Base-by-base conservation (phyloP, 2,329 filamentous ascomycete genomes). In the Neoarthrinium moseri region DNA sequence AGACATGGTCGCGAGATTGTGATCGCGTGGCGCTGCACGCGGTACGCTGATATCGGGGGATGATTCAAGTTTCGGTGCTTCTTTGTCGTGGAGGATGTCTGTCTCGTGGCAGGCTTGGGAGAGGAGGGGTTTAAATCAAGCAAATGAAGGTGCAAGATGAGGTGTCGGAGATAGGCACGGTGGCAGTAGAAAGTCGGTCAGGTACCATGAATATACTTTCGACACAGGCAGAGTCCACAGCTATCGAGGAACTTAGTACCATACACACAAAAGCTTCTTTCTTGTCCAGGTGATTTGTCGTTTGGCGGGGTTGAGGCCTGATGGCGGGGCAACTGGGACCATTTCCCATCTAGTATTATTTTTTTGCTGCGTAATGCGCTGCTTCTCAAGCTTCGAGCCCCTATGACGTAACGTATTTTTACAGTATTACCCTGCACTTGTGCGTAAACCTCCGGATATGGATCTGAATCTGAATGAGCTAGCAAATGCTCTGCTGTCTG, bases 1-100 rank as follows among this genome's bases (percentile, higher is more conserved):
- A 23, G 73, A 74, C 73, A 76, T 76, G 38, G 33, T 48, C 8
- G 32, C 21, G 8, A 36, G 21, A 5, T 12, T 6, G 20, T 12
- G 40, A n/a, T n/a, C 18, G n/a, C n/a, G 21, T 17, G 10, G 22
- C n/a, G 30, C 15, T 23, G 17, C 7, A 13, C 10, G n/a, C 22
- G 11, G 6, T 33, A 11, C 18, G 7, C n/a, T 18, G 13, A 20
- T n/a, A n/a, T n/a, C n/a, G 4, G 22, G 41, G 13, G 32, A 21
- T 35, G 3, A 17, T n/a, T n/a, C n/a, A n/a, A n/a, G n/a, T n/a
- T n/a, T n/a, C n/a, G n/a, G n/a, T n/a, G n/a, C n/a, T n/a, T n/a
- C n/a, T n/a, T n/a, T n/a, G n/a, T n/a, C n/a, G n/a, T n/a, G n/a
- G n/a, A 6, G 21, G 27, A 33, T 20, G 27, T 23, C 7, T 8